Base-by-base conservation (phyloP, 1,284 basidiomycete species). In the Cryptococcus sp. region DNA sequence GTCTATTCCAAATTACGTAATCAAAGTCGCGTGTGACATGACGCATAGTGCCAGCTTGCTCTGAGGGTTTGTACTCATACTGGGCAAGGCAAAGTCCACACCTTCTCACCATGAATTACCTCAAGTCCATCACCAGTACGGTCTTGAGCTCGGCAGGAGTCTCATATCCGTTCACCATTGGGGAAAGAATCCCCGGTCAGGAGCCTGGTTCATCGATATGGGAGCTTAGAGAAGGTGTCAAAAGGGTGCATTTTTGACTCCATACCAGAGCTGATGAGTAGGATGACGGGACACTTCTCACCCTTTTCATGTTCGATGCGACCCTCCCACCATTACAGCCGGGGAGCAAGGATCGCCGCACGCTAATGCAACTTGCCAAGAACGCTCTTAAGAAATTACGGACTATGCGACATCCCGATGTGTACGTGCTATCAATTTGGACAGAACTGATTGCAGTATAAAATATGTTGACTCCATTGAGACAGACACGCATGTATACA, bases 391-490 rank as follows among this genome's bases (percentile, higher is more conserved):
- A 88, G 56, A 98, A 94, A 74, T 79, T 98, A 11, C 82, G 93
- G 39, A 89, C 91, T 2, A 87, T 88, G 7, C 83, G 96, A 34
- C 96, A 98, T 78, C 96, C 96, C 0, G 88, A 98, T 72, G 84
- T 98, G 73, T 76, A 45, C 50, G 72, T 48, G 2, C 46, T 16
- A 32, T 18, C 18, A 47, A 37, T 19, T n/a, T 56, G 48, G 46
- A 14, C 21, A 7, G 7, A 21, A 22, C 34, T 55, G 45, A 55
- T 45, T 1, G 31, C 56, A 76, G 74, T 2, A 83, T 99, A 63
- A 93, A 89, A 70, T 94, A 96, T 73, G 84, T 98, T 76, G 93
- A 96, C 61, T 89, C 83, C 1, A 85, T 90, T 5, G 93, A 97
- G 69, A 88, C 90, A 1, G 91, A 94, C 45, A 83, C 83, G 0